These are phyloP conservation scores for Aspergillus floridensis DNA, from an alignment of 2,329 filamentous ascomycete species.

Conservation along the genomic window DNA sequence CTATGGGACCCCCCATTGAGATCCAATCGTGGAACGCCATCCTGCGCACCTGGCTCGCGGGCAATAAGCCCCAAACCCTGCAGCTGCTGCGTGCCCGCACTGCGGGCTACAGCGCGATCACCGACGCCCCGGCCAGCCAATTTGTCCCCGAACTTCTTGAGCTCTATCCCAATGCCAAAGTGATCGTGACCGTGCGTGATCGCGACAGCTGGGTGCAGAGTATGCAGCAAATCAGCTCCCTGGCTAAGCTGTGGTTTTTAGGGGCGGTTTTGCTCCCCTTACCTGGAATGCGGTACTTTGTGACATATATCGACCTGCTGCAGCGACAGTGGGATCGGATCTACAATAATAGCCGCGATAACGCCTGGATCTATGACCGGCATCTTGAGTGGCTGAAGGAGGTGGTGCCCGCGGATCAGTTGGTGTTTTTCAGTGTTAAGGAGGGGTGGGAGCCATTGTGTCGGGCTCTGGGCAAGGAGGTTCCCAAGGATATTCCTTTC, in stretches of 20 bases:
- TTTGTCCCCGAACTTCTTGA: constrained; percentile 49
- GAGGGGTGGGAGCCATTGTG: constrained; percentile 51
- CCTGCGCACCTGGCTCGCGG: not conserved
- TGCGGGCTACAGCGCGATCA: constrained; percentile 47
- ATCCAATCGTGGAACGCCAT: constrained; percentile 24
- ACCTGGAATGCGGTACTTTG: constrained; percentile 26
- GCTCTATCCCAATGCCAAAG: constrained; percentile 50
- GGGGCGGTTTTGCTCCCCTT: constrained; percentile 22
- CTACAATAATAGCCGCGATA: constrained; percentile 8
- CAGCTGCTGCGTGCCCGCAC: constrained; percentile 9
- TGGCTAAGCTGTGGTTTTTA: constrained; percentile 20
- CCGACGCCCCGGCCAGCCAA: constrained; percentile 46
- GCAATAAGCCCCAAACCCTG: not conserved
- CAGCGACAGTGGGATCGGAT: constrained; percentile 20
- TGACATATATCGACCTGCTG: constrained; percentile 17
- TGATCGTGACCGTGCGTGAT: constrained; percentile 42
- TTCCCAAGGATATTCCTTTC: constrained; percentile 37
- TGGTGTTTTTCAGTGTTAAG: constrained; percentile 39
- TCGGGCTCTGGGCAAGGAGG: constrained; percentile 40
- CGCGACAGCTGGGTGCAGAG: constrained; percentile 21
- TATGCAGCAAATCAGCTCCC: constrained; percentile 18
- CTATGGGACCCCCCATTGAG: constrained; percentile 20
- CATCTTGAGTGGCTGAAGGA: constrained; percentile 28
- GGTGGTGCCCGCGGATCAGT: constrained; percentile 29
- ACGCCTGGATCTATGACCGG: constrained; percentile 11